Conservation (phyloP, 108 stramenopile species). For the Stephanodiscus triporus region DNA sequence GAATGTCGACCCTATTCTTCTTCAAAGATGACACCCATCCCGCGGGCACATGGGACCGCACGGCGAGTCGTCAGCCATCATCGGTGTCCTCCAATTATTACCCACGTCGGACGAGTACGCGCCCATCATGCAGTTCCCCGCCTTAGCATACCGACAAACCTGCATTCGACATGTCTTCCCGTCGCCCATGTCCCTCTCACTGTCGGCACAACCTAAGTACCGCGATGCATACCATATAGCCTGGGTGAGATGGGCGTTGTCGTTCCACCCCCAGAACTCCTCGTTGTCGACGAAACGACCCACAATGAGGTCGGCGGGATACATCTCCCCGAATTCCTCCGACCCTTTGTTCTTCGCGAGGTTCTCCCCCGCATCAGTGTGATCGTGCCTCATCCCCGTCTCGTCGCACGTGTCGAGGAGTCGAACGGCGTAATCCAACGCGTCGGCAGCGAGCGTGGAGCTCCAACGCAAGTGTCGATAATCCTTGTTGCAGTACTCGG, state of each 20-base stretch:
- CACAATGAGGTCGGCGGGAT: slow-evolving; percentile 12
- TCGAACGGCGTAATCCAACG: slow-evolving; percentile 16
- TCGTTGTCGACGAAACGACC: slow-evolving; percentile 32
- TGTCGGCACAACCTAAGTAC: slow-evolving; percentile 30
- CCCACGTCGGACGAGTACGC: background rate
- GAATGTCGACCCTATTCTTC: no score
- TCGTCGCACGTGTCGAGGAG: slow-evolving; percentile 10
- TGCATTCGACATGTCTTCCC: slow-evolving; percentile 12
- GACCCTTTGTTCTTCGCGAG: slow-evolving; percentile 31
- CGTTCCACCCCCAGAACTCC: slow-evolving; percentile 17
- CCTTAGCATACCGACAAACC: slow-evolving; percentile 20
- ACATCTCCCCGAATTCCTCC: slow-evolving; percentile 1
- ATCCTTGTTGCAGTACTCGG: slow-evolving; percentile 10
- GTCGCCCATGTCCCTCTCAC: background rate
- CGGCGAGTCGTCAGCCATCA: slow-evolving; percentile 26
- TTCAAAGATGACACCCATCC: no score
- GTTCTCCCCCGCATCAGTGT: slow-evolving; percentile 21
- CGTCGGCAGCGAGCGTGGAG: slow-evolving; percentile 4
- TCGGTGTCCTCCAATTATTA: slow-evolving; percentile 22
- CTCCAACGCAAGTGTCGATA: slow-evolving; percentile 27
- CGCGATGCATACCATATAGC: slow-evolving; percentile 20
- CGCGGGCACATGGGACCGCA: slow-evolving; percentile 23
- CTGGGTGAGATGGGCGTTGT: slow-evolving; percentile 31
- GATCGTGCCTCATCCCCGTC: slow-evolving; percentile 17
- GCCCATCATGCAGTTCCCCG: slow-evolving; percentile 34